phyloP scores from a whole-genome alignment of 495 filamentous ascomycete genomes.

The Saxophila tyrrhenica region DNA sequence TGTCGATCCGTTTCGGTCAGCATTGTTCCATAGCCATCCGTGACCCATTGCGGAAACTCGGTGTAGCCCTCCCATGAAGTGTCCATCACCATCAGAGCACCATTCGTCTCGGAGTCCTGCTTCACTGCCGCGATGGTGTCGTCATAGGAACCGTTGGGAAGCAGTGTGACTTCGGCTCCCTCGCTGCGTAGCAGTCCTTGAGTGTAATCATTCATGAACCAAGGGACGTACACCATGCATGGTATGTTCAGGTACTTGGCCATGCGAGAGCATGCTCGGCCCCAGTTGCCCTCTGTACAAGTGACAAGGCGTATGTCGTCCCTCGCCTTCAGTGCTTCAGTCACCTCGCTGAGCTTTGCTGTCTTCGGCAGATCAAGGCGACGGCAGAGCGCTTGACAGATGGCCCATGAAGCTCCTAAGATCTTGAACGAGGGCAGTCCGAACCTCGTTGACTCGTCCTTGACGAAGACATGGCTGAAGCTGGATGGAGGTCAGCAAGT shows the following conservation, averaged over 20 bases:
- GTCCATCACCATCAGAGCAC: slow-evolving; percentile 51
- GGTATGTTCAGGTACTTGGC: slow-evolving; percentile 41
- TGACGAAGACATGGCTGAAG: slow-evolving; percentile 38
- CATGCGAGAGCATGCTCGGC: slow-evolving; percentile 56
- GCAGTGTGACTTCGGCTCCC: slow-evolving; percentile 42
- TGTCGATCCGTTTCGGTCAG: slow-evolving; percentile 50
- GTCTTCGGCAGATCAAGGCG: slow-evolving; percentile 31
- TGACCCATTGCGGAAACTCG: slow-evolving; percentile 56
- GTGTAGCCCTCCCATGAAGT: slow-evolving; percentile 51
- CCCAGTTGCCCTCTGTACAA: slow-evolving; percentile 63
- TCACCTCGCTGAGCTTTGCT: slow-evolving; percentile 32
- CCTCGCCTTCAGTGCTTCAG: slow-evolving; percentile 4
- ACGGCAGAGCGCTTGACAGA: slow-evolving; percentile 42
- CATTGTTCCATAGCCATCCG: slow-evolving; percentile 63
- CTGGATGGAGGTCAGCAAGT: too few species aligned
- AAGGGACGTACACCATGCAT: slow-evolving; percentile 46
- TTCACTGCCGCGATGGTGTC: slow-evolving; percentile 38
- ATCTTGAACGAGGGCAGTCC: slow-evolving; percentile 66
- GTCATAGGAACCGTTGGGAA: slow-evolving; percentile 50
- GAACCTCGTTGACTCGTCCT: slow-evolving; percentile 31
- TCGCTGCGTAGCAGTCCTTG: slow-evolving; percentile 44
- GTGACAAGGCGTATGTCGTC: slow-evolving; percentile 34
- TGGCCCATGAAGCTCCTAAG: slow-evolving; percentile 64
- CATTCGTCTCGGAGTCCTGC: slow-evolving; percentile 25
- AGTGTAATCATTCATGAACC: slow-evolving; percentile 40